These are phyloP conservation scores for Neofusicoccum laricinum DNA, from an alignment of 2,329 filamentous ascomycete genomes.

Conservation along the genomic window DNA sequence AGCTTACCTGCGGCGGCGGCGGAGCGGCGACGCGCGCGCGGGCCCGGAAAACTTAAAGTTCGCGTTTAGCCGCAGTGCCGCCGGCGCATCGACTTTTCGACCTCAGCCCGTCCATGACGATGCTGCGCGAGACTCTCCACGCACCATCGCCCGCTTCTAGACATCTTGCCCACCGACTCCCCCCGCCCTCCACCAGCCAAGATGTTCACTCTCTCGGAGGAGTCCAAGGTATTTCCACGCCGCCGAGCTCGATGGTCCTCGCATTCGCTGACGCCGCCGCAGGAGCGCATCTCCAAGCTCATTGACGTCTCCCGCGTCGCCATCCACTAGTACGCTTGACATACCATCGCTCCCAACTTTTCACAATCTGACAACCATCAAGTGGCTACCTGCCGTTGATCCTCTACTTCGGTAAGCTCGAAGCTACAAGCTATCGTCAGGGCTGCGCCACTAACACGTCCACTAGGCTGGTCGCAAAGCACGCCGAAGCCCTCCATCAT, in stretches of 20 bases:
- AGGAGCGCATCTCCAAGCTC: slow-evolving; percentile 98
- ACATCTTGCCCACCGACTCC: neutral
- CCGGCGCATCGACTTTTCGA: slow-evolving; percentile 15
- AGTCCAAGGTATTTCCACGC: slow-evolving; percentile 74
- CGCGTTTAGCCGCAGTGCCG: neutral
- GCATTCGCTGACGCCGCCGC: slow-evolving; percentile 11
- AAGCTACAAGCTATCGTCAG: neutral
- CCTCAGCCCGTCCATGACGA: slow-evolving; percentile 6
- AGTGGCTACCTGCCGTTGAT: slow-evolving; percentile 96
- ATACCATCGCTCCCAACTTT: slow-evolving; percentile 6
- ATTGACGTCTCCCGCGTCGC: slow-evolving; percentile 92
- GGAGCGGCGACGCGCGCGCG: slow-evolving; percentile 8
- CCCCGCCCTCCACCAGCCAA: slow-evolving; percentile 25
- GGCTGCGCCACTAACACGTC: neutral
- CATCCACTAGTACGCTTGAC: slow-evolving; percentile 83
- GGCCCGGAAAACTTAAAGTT: neutral
- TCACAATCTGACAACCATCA: slow-evolving; percentile 24
- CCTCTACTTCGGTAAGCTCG: slow-evolving; percentile 79
- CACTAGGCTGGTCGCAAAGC: slow-evolving; percentile 89
- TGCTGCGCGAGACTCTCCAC: neutral
- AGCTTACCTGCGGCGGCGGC: slow-evolving; percentile 4
- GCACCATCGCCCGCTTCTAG: slow-evolving; percentile 7
- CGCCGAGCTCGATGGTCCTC: neutral
- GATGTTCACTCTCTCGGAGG: slow-evolving; percentile 74
- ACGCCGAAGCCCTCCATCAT: slow-evolving; percentile 81